phyloP scores from a whole-genome alignment of 176 grass and related monocot species.

The Oryza coarctata region DNA sequence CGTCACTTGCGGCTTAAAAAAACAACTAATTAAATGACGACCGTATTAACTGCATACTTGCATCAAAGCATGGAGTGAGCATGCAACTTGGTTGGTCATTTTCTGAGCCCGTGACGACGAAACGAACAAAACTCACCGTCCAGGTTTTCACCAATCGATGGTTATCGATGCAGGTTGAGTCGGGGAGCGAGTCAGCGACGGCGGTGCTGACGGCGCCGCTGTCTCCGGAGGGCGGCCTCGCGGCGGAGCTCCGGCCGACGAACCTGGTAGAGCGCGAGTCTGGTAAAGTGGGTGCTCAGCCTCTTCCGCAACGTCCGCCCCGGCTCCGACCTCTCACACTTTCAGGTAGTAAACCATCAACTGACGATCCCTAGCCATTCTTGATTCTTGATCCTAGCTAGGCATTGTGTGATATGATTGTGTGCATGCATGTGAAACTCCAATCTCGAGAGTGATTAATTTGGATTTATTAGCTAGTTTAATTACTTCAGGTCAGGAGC shows the following conservation, averaged over 20 bases:
- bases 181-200: constrained; percentile 3
- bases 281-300: constrained; percentile 65
- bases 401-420: neutral
- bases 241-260: constrained; percentile 58
- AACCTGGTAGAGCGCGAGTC: constrained; percentile 60
- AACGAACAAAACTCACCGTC: neutral
- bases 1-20: too few species aligned
- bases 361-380: neutral
- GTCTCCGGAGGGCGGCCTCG: constrained; percentile 69
- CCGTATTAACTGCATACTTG: too few species aligned
- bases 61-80: neutral
- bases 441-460: neutral
- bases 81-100: neutral
- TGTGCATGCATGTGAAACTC: neutral
- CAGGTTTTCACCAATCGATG: neutral
- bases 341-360: constrained; percentile 50
- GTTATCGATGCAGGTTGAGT: constrained; percentile 39
- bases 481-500: neutral
- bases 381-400: neutral
- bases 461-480: neutral
- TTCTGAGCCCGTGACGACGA: neutral
- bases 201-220: constrained; percentile 70
- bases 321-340: constrained; percentile 78
- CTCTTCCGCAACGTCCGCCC: constrained; percentile 77
- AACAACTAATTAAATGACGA: too few species aligned